phyloP scores from a whole-genome alignment of 2,329 filamentous ascomycete genomes.

The Ophiobolus disseminans region DNA sequence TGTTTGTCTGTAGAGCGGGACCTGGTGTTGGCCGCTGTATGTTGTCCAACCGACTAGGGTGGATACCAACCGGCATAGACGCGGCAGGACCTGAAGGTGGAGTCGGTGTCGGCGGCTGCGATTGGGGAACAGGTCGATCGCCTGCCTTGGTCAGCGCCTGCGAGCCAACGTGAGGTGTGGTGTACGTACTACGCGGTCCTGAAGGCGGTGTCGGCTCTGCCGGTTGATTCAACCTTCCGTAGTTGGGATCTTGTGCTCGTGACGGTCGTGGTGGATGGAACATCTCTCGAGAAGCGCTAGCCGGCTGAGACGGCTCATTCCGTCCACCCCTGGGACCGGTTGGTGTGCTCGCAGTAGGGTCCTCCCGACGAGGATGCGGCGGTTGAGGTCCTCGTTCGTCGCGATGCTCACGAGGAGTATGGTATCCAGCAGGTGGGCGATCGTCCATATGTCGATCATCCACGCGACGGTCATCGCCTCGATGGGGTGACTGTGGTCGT shows the following conservation, averaged over 20 bases:
- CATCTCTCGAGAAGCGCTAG: slow-evolving; percentile 48
- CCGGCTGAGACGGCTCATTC: slow-evolving; percentile 31
- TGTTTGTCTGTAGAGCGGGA: slow-evolving; percentile 41
- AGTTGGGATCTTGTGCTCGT: slow-evolving; percentile 55
- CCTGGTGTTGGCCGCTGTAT: slow-evolving; percentile 39
- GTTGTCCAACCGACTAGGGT: slow-evolving; percentile 61
- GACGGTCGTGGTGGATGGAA: slow-evolving; percentile 46
- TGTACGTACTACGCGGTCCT: slow-evolving; percentile 58
- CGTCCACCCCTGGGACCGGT: slow-evolving; percentile 61
- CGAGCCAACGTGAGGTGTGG: background rate
- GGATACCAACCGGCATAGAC: slow-evolving; percentile 56
- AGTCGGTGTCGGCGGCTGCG: slow-evolving; percentile 36
- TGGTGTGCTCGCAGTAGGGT: slow-evolving; percentile 55
- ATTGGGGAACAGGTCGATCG: slow-evolving; percentile 37
- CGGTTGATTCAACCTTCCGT: slow-evolving; percentile 57
- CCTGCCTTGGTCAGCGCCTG: slow-evolving; percentile 19
- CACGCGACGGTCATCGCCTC: slow-evolving; percentile 27
- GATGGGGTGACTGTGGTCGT: slow-evolving; percentile 39
- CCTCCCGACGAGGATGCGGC: slow-evolving; percentile 41
- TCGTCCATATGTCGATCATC: slow-evolving; percentile 39
- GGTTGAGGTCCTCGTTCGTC: slow-evolving; percentile 40
- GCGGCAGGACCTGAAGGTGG: slow-evolving; percentile 42
- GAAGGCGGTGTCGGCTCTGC: slow-evolving; percentile 59
- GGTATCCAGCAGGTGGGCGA: slow-evolving; percentile 27
- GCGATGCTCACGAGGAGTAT: slow-evolving; percentile 38